Base-by-base conservation (phyloP, 2,329 filamentous ascomycete species). In the Talaromyces atroroseus region DNA sequence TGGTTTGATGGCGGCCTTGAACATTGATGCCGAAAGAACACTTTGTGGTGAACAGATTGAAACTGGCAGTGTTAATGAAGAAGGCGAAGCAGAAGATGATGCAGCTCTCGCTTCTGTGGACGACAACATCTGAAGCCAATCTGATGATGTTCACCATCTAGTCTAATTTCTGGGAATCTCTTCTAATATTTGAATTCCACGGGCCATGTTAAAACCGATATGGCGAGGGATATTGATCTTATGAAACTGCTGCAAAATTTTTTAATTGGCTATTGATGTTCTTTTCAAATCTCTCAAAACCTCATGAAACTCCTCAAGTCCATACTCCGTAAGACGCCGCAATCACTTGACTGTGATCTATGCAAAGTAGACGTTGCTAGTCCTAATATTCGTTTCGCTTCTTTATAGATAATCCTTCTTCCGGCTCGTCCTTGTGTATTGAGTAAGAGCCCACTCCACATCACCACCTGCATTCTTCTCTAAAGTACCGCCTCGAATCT, bases 371-470 rank as follows among this genome's bases (percentile, higher is more conserved):
- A 53, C 10, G 42, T n/a, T 34, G 34, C 47, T 47, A 23, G 29
- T 5, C 51, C 21, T 5, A 36, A 8, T 23, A 23, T 23, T 8
- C 21, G 12, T 44, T n/a, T 14, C 32, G 23, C 38, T 36, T 26
- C 36, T 34, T 71, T 62, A 96, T 54, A 96, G 80, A 69, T 95
- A 96, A 68, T 95, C 90, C 84, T 96, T 96, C 83, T 97, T 97
- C 75, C 86, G 85, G 65, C 88, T 87, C 14, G 92, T 97, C 63
- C 94, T 82, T 8, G 92, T 99, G 73, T 96, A 99, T 69, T 96
- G 92, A 60, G 90, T 95, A 61, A 99, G 79, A 61, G 94, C 88
- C 94, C 94, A 99, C 75, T 99, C 94, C 4, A 95, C 85, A 73
- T 99, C 94, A 3, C 92, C 92, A 63, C 95, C 89, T 72, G 95